These are phyloP conservation scores for Trametes cinnabarina DNA, from an alignment of 768 basidiomycete species.

Conservation along the genomic window DNA sequence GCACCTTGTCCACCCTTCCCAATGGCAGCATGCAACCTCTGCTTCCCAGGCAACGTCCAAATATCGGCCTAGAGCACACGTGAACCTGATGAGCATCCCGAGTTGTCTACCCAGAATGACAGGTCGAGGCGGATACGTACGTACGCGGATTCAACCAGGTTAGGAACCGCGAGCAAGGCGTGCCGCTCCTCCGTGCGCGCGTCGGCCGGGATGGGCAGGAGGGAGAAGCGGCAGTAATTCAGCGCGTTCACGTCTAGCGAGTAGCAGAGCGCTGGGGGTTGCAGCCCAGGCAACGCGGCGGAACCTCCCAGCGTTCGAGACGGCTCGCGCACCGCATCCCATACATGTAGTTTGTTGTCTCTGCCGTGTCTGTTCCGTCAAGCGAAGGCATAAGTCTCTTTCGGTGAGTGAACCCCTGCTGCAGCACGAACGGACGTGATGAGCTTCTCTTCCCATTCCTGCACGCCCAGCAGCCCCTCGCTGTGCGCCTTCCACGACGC, in stretches of 20 bases:
- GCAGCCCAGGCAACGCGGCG: constrained; percentile 49
- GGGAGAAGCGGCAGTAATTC: constrained; percentile 89
- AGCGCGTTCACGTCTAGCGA: constrained; percentile 90
- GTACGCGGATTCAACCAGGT: constrained; percentile 82
- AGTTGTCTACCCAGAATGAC: not conserved
- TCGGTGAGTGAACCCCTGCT: no score
- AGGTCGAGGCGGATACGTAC: constrained; percentile 40
- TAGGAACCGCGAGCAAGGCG: constrained; percentile 78
- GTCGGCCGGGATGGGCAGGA: constrained; percentile 40
- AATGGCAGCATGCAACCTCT: constrained; percentile 81
- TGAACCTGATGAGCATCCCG: not conserved
- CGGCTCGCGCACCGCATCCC: constrained; percentile 46
- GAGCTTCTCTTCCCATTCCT: constrained; percentile 65
- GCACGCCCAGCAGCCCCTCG: constrained; percentile 71
- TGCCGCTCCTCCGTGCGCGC: constrained; percentile 19
- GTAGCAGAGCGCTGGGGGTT: constrained; percentile 52
- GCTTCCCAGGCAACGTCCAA: constrained; percentile 69
- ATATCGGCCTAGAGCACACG: constrained; percentile 69
- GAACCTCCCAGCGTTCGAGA: constrained; percentile 48
- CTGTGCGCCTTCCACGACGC: constrained; percentile 77
- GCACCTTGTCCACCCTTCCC: constrained; percentile 49
- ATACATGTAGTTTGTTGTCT: constrained; percentile 83
- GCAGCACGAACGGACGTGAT: constrained; percentile 65
- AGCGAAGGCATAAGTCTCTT: no score
- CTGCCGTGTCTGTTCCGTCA: constrained; percentile 63